A percentile compares a stretch with the other conserved stretches of the same genome.
phyloP scores from a whole-genome alignment of 1,139 yeast genomes.

The Yamadazyma trypodendri region DNA sequence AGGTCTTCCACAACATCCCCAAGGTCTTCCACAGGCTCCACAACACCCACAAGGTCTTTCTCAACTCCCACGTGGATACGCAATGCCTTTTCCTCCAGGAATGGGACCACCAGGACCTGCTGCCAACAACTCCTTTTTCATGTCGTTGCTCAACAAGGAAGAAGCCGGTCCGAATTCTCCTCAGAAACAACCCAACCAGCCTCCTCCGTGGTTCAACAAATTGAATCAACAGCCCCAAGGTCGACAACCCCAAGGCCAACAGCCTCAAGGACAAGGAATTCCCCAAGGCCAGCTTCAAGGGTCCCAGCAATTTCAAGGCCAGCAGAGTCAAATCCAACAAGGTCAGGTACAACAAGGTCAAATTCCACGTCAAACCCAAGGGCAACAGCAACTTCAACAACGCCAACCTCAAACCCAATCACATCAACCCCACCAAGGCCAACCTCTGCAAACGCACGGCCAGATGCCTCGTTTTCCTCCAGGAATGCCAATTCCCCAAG shows the following conservation, averaged over 20 bases:
- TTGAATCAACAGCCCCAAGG: conserved; percentile 14
- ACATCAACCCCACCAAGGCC: not conserved
- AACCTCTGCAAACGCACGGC: conserved; percentile 1
- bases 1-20: not conserved
- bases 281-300: conserved; percentile 11
- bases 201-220: conserved; percentile 17
- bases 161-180: conserved; percentile 8
- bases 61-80: too few relatives aligned
- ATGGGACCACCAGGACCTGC: conserved; percentile 10
- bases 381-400: conserved; percentile 10
- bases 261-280: not conserved
- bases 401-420: not conserved
- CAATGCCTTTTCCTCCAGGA: conserved; percentile 3
- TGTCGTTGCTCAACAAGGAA: conserved; percentile 48
- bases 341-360: conserved; percentile 11
- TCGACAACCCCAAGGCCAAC: conserved; percentile 3
- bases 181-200: conserved; percentile 5
- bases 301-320: conserved; percentile 1
- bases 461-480: conserved; percentile 6
- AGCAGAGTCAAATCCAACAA: conserved; percentile 4
- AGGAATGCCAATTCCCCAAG: conserved; percentile 4
- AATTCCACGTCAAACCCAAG: conserved; percentile 14
- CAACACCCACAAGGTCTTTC: conserved; percentile 4
- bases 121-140: conserved; percentile 51
- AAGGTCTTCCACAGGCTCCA: conserved; percentile 1